Evolutionary conservation across 139 green algal species (phyloP).

Genomic region (Picochlorum sp.): DNA sequence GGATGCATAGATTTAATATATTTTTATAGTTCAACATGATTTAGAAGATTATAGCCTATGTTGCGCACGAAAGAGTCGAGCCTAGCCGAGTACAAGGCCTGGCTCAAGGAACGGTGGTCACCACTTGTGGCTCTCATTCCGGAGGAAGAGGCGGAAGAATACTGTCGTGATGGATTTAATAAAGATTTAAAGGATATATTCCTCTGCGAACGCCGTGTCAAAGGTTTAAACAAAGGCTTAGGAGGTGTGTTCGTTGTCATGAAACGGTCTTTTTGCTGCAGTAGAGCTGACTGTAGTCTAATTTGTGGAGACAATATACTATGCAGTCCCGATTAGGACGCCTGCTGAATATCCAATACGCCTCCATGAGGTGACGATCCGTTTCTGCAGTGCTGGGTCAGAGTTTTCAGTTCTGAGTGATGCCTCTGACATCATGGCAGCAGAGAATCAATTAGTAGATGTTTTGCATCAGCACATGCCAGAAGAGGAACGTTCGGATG

Average conservation of each 20-base stretch:
- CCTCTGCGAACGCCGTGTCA: too few relatives aligned
- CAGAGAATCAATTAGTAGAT: background rate
- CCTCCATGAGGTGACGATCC: conserved; percentile 62
- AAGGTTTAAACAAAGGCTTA: too few relatives aligned
- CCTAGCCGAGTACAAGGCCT: too few relatives aligned
- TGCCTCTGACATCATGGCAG: background rate
- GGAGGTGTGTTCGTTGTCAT: background rate
- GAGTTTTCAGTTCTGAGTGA: conserved; percentile 1
- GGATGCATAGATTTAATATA: conserved; percentile 6
- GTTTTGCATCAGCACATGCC: conserved; percentile 8
- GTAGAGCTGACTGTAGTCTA: background rate
- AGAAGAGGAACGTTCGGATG: conserved; percentile 26
- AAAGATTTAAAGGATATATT: too few relatives aligned
- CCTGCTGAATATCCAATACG: conserved; percentile 61
- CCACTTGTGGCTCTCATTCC: too few relatives aligned
- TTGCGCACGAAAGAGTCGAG: too few relatives aligned
- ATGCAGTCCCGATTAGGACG: conserved; percentile 43
- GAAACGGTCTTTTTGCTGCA: background rate
- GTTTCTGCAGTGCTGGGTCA: conserved; percentile 48
- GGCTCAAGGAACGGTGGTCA: too few relatives aligned
- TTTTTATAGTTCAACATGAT: background rate
- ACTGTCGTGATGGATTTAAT: too few relatives aligned
- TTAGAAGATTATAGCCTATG: too few relatives aligned
- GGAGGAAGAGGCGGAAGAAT: too few relatives aligned
- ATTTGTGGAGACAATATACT: background rate